A percentile compares a stretch with the other conserved stretches of the same genome.
Conservation (phyloP, 2,329 filamentous ascomycete genomes). For the Talaromyces sp. region DNA sequence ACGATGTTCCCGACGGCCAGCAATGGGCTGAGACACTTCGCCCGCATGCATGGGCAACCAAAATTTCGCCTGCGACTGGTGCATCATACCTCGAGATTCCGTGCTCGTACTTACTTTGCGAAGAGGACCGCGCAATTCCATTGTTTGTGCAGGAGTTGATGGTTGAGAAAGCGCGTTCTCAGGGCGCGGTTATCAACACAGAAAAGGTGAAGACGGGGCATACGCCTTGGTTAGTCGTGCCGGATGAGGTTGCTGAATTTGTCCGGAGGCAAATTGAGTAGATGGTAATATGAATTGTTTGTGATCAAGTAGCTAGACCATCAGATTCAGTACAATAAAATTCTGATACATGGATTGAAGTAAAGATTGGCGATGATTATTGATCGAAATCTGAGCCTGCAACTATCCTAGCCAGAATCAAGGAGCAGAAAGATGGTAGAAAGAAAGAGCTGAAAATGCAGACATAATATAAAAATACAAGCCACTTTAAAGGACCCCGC, state of each 20-base stretch:
- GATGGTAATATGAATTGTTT: background rate
- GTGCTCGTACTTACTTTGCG: slow-evolving; percentile 28
- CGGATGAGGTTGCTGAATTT: slow-evolving; percentile 14
- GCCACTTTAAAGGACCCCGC: background rate
- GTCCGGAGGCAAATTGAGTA: background rate
- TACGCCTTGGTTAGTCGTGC: slow-evolving; percentile 29
- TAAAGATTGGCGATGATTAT: slow-evolving; percentile 1
- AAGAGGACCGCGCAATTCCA: slow-evolving; percentile 30
- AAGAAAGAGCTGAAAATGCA: background rate
- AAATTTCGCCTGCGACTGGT: slow-evolving; percentile 26
- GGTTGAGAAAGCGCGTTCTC: slow-evolving; percentile 28
- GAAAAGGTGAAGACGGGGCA: slow-evolving; percentile 29
- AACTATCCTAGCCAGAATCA: background rate
- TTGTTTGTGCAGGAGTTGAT: slow-evolving; percentile 30
- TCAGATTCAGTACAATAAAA: background rate
- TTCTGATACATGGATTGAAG: background rate
- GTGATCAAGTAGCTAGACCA: background rate
- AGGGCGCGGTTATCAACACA: slow-evolving; percentile 28
- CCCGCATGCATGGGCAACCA: slow-evolving; percentile 31
- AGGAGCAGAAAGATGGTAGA: background rate
- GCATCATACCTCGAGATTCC: slow-evolving; percentile 27
- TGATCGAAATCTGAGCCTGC: background rate
- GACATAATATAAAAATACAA: slow-evolving; percentile 3
- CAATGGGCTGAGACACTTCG: slow-evolving; percentile 29
- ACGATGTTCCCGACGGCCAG: slow-evolving; percentile 29